These are phyloP conservation scores for Spergularia marina DNA, from an alignment of 148 eudicot species.

Conservation along the genomic window DNA sequence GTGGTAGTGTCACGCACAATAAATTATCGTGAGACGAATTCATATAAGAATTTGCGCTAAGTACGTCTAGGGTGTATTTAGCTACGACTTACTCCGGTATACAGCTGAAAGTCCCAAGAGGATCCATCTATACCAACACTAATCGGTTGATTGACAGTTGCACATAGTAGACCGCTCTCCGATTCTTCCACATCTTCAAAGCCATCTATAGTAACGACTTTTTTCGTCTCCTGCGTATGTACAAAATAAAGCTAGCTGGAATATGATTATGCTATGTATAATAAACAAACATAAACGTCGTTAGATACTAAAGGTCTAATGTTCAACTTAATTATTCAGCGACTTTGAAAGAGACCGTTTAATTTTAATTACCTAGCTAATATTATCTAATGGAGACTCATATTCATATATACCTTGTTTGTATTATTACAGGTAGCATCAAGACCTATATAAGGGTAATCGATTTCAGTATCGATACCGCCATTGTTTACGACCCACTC, in stretches of 20 bases:
- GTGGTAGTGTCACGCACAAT: no score
- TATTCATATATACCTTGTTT: constrained; percentile 34
- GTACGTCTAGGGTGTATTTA: no score
- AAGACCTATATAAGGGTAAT: constrained; percentile 49
- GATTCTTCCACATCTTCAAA: constrained; percentile 45
- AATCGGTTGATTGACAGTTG: constrained; percentile 49
- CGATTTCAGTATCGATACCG: constrained; percentile 46
- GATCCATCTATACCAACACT: constrained; percentile 60
- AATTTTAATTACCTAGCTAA: no score
- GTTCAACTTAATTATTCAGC: constrained; percentile 21
- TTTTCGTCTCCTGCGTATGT: no score
- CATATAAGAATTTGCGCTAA: no score
- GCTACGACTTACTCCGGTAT: constrained; percentile 43
- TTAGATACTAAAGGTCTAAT: constrained; percentile 6
- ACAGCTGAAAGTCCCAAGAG: constrained; percentile 55
- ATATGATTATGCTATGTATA: no score
- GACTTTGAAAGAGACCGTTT: no score
- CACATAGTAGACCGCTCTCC: constrained; percentile 54
- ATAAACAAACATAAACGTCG: no score
- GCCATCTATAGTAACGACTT: constrained; percentile 27
- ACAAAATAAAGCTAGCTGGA: no score
- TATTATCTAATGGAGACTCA: no score
- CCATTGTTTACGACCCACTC: constrained; percentile 59
- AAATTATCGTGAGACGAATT: no score
- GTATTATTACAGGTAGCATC: constrained; percentile 37